Percentiles rank a stretch among this genome's conserved stretches.
These are phyloP conservation scores for Apiotrichum gamsii DNA, from an alignment of 1,284 basidiomycete genomes.

Conservation along the genomic window DNA sequence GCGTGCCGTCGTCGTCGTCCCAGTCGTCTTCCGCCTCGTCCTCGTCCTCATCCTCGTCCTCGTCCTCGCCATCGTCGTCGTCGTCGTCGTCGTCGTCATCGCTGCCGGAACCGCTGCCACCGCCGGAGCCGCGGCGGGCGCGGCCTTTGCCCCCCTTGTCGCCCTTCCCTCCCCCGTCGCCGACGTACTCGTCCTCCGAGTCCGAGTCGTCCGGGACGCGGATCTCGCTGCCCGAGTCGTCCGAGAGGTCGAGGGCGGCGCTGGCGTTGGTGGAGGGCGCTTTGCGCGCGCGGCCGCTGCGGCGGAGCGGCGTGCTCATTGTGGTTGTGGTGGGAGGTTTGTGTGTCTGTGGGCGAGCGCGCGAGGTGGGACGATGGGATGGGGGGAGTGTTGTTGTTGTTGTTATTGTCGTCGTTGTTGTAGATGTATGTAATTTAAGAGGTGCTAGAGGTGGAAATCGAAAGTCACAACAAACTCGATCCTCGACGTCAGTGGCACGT, in stretches of 20 bases:
- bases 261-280: conserved; percentile 8
- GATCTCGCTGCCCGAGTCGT: conserved; percentile 1
- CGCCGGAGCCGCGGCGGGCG: too few relatives aligned
- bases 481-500: not conserved
- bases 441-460: too few relatives aligned
- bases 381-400: too few relatives aligned
- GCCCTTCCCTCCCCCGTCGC: too few relatives aligned
- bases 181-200: not conserved
- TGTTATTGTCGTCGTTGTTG: too few relatives aligned
- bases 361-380: not conserved
- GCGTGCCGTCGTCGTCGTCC: not conserved
- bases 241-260: not conserved
- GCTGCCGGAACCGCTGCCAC: not conserved
- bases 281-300: conserved; percentile 22
- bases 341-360: not conserved
- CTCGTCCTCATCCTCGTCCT: not conserved
- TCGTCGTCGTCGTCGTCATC: not conserved
- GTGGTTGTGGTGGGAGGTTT: not conserved
- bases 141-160: too few relatives aligned
- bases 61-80: conserved; percentile 4
- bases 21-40: not conserved
- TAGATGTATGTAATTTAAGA: not conserved
- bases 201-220: not conserved
- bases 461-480: not conserved
- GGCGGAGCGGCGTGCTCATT: conserved; percentile 28